These are phyloP conservation scores for Syncephalastrum sp. DNA, from an alignment of 371 early-diverging fungal species.

Conservation along the genomic window DNA sequence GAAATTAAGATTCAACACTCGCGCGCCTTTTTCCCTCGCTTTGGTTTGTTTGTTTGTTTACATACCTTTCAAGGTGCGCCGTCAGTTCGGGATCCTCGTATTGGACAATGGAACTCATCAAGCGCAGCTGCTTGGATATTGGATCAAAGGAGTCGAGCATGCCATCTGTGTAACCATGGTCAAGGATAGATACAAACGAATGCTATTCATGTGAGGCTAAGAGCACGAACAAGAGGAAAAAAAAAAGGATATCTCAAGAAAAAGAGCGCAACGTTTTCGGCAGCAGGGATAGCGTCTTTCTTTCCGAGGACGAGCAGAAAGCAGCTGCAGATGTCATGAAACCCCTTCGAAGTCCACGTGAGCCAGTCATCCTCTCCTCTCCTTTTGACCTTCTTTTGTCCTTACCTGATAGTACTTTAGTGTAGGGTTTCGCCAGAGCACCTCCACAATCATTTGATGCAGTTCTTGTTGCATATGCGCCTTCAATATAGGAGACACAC, in stretches of 20 bases:
- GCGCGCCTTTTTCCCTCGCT: background rate
- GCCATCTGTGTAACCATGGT: constrained; percentile 37
- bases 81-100: constrained; percentile 43
- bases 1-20: background rate
- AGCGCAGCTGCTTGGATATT: constrained; percentile 39
- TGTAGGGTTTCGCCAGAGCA: constrained; percentile 50
- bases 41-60: too few species aligned
- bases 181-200: constrained; percentile 14
- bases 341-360: constrained; percentile 29
- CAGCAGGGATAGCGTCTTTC: constrained; percentile 51
- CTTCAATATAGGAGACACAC: constrained; percentile 44
- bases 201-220: background rate
- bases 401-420: constrained; percentile 52
- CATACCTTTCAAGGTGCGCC: constrained; percentile 34
- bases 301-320: constrained; percentile 53
- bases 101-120: constrained; percentile 49
- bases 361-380: too few species aligned
- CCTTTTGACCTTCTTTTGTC: background rate
- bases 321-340: constrained; percentile 54
- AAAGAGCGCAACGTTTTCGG: constrained; percentile 51
- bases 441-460: constrained; percentile 47
- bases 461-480: constrained; percentile 49
- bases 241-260: constrained; percentile 43
- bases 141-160: constrained; percentile 55
- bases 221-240: background rate